A percentile compares a stretch with the other conserved stretches of the same genome.
phyloP scores from a whole-genome alignment of 176 grass and related monocot species.

The Puya raimondii region DNA sequence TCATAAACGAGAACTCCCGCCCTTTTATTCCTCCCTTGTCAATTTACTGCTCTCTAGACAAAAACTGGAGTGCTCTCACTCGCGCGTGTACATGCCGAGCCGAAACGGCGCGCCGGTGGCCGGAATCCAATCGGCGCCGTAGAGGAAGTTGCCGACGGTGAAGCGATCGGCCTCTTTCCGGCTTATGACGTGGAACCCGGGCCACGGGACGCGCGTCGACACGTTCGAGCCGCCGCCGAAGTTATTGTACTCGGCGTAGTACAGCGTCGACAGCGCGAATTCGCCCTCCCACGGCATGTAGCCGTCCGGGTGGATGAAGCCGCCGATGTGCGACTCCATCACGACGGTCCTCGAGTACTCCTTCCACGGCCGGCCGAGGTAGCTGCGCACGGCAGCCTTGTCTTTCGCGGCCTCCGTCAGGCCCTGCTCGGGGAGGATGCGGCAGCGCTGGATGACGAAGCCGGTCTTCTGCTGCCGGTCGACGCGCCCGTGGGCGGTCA shows the following conservation, averaged over 20 bases:
- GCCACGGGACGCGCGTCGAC: slow-evolving; percentile 22
- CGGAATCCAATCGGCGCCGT: slow-evolving; percentile 71
- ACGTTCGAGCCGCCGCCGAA: slow-evolving; percentile 36
- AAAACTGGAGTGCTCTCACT: neutral
- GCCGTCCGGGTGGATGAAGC: slow-evolving; percentile 49
- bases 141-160: slow-evolving; percentile 61
- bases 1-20: no score
- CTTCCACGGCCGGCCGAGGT: slow-evolving; percentile 74
- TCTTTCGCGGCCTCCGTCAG: slow-evolving; percentile 15
- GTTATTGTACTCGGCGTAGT: slow-evolving; percentile 66
- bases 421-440: slow-evolving; percentile 33
- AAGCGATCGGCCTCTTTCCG: slow-evolving; percentile 40
- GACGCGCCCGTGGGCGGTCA: slow-evolving; percentile 58
- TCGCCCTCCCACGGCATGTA: slow-evolving; percentile 62
- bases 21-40: no score
- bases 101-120: slow-evolving; percentile 50
- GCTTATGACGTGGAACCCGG: slow-evolving; percentile 45
- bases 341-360: slow-evolving; percentile 52
- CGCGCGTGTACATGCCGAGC: slow-evolving; percentile 30
- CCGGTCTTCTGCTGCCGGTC: slow-evolving; percentile 73
- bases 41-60: no score
- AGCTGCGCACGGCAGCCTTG: slow-evolving; percentile 3
- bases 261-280: slow-evolving; percentile 39
- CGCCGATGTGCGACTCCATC: slow-evolving; percentile 54
- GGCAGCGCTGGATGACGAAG: slow-evolving; percentile 67